Evolutionary conservation across 768 basidiomycete species (phyloP).

Genomic region (Tylopilus rubrobrunneus): DNA sequence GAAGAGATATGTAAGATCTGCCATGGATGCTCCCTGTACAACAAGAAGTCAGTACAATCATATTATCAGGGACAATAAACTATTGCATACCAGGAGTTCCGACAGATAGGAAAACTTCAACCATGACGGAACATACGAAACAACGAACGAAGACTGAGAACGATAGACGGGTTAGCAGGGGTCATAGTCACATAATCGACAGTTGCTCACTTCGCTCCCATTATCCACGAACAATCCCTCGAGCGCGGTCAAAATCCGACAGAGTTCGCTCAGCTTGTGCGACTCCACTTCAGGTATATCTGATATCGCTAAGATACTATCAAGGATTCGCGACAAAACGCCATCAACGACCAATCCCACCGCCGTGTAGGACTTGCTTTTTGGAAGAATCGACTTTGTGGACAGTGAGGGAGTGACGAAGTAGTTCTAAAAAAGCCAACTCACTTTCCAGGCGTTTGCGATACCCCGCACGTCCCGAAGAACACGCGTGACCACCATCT

Average conservation of each 20-base stretch:
- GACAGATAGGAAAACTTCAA: conserved; percentile 93
- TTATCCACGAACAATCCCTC: conserved; percentile 79
- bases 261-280: conserved; percentile 75
- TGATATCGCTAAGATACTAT: conserved; percentile 67
- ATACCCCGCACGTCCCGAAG: conserved; percentile 60
- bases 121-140: conserved; percentile 88
- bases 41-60: neutral
- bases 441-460: conserved; percentile 71
- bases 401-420: neutral
- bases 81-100: conserved; percentile 72
- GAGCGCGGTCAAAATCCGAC: conserved; percentile 70
- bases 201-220: conserved; percentile 47
- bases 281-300: conserved; percentile 92
- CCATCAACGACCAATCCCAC: conserved; percentile 70
- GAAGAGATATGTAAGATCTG: conserved; percentile 88
- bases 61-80: neutral
- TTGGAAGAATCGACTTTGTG: conserved; percentile 60
- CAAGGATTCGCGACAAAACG: conserved; percentile 61
- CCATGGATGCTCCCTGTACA: conserved; percentile 82
- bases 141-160: conserved; percentile 65
- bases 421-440: conserved; percentile 8
- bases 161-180: neutral
- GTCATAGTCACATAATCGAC: neutral
- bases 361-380: conserved; percentile 66
- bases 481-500: conserved; percentile 59